Percentiles rank a stretch among this genome's conserved stretches.
Conservation (phyloP, 176 grass and related monocot genomes). For the Musa beccarii region DNA sequence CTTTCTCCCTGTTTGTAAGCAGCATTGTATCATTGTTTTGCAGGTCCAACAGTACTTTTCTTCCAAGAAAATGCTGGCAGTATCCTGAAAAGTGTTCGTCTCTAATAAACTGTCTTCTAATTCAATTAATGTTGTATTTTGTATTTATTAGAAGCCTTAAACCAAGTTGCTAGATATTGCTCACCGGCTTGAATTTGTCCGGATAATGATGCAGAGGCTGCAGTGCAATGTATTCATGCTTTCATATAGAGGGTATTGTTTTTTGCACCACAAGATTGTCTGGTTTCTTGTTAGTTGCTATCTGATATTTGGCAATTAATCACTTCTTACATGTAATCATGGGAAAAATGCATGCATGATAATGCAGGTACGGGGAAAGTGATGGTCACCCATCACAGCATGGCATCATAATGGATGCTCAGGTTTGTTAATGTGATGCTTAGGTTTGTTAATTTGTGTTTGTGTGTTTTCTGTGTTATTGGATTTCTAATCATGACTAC, state of each 20-base stretch:
- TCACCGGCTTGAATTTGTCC: constrained; percentile 92
- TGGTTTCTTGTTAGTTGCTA: constrained; percentile 1
- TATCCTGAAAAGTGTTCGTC: constrained; percentile 50
- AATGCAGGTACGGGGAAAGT: constrained; percentile 89
- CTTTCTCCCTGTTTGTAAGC: background rate
- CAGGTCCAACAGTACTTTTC: constrained; percentile 95
- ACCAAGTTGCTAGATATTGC: constrained; percentile 67
- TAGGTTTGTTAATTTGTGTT: constrained; percentile 6
- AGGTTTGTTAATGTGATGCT: constrained; percentile 41
- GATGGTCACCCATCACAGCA: constrained; percentile 92
- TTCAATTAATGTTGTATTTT: constrained; percentile 1
- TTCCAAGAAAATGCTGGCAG: constrained; percentile 99
- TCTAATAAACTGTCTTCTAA: background rate
- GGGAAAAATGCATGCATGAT: background rate
- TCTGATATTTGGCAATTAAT: background rate
- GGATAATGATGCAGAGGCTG: constrained; percentile 76
- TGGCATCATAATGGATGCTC: constrained; percentile 88
- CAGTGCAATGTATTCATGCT: constrained; percentile 99
- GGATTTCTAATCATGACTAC: background rate
- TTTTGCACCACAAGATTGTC: constrained; percentile 6
- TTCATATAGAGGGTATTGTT: constrained; percentile 89
- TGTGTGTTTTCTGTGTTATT: constrained; percentile 5
- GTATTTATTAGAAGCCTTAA: constrained; percentile 15
- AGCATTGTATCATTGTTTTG: constrained; percentile 21
- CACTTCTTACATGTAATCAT: background rate